Evolutionary conservation across 148 eudicot species (phyloP).

Genomic region (Nepenthes gracilis): DNA sequence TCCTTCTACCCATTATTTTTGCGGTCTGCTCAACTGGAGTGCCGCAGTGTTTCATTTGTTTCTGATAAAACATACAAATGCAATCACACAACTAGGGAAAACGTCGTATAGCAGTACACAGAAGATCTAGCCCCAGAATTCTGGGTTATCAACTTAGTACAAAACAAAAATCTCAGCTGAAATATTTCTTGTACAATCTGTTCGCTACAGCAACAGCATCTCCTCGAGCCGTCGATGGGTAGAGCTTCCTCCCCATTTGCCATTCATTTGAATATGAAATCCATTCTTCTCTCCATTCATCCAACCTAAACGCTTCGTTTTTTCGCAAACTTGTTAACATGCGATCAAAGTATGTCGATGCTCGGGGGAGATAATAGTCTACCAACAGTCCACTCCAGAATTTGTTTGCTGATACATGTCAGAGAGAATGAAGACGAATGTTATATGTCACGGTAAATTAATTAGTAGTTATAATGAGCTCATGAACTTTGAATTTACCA

Average conservation of each 20-base stretch:
- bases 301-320: constrained; percentile 43
- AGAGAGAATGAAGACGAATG: neutral
- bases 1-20: too few species aligned
- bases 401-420: constrained; percentile 55
- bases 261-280: constrained; percentile 73
- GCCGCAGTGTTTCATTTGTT: too few species aligned
- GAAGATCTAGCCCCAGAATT: too few species aligned
- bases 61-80: too few species aligned
- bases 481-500: constrained; percentile 30
- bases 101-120: too few species aligned
- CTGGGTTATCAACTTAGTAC: too few species aligned
- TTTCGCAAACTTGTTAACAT: constrained; percentile 38
- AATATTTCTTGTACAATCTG: constrained; percentile 44
- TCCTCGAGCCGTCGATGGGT: constrained; percentile 63
- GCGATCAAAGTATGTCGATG: constrained; percentile 56
- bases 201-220: constrained; percentile 54
- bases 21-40: too few species aligned
- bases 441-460: neutral
- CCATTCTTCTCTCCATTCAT: constrained; percentile 89
- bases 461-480: neutral
- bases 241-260: constrained; percentile 55
- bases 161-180: constrained; percentile 14
- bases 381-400: constrained; percentile 91
- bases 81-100: too few species aligned
- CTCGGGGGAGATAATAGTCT: constrained; percentile 90